Percentiles rank a stretch among this genome's conserved stretches.
These are phyloP conservation scores for Hymenochaete sp. DNA, from an alignment of 1,284 basidiomycete genomes.

Conservation along the genomic window DNA sequence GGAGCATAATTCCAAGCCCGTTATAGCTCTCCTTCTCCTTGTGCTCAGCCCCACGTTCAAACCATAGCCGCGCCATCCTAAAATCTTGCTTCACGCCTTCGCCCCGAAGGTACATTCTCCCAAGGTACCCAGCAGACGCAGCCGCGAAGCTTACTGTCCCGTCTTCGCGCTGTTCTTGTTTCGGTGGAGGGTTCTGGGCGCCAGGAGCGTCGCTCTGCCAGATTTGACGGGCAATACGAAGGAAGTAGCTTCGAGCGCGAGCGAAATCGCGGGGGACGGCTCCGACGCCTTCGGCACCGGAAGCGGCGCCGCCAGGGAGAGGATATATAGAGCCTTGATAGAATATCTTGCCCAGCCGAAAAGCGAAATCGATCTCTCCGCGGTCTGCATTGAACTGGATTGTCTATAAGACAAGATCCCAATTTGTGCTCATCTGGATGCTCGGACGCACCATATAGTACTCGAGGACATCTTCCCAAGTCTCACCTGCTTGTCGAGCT, in stretches of 20 bases:
- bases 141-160: conserved; percentile 60
- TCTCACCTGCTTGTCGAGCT: conserved; percentile 78
- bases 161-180: conserved; percentile 44
- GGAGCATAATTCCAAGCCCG: conserved; percentile 83
- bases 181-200: conserved; percentile 34
- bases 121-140: conserved; percentile 77
- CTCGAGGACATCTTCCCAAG: conserved; percentile 87
- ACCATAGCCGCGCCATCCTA: conserved; percentile 84
- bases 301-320: conserved; percentile 62
- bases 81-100: conserved; percentile 84
- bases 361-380: conserved; percentile 78
- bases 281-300: conserved; percentile 84
- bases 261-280: conserved; percentile 68
- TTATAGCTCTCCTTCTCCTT: conserved; percentile 86
- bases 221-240: conserved; percentile 67
- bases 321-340: conserved; percentile 87
- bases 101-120: conserved; percentile 89
- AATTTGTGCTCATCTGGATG: no score
- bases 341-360: conserved; percentile 84
- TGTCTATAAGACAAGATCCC: neutral
- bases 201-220: conserved; percentile 73
- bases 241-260: conserved; percentile 75
- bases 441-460: conserved; percentile 63
- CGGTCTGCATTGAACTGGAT: conserved; percentile 84
- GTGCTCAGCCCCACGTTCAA: conserved; percentile 75